A percentile compares a stretch with the other conserved stretches of the same genome.
Conservation (phyloP, 305 asterid species). For the Solanum hybrid region DNA sequence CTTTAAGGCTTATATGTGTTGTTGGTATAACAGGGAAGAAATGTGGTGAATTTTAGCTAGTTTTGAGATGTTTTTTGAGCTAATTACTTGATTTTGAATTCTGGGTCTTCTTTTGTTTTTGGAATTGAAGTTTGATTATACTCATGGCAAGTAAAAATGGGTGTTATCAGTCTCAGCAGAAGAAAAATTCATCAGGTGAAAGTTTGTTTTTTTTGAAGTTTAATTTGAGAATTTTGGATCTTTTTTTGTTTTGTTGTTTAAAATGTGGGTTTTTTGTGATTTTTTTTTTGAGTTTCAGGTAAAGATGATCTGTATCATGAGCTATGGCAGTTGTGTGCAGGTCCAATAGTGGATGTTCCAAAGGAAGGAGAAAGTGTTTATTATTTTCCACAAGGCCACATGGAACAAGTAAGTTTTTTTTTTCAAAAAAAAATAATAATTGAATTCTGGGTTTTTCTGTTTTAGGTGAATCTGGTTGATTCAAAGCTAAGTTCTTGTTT, state of each 20-base stretch:
- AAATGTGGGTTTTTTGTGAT: neutral
- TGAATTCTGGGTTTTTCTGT: neutral
- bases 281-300: conserved; percentile 32
- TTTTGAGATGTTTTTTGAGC: conserved; percentile 10
- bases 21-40: neutral
- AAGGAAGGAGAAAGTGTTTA: conserved; percentile 52
- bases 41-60: conserved; percentile 17
- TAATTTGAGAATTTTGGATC: neutral
- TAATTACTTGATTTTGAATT: conserved; percentile 18
- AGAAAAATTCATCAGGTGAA: conserved; percentile 27
- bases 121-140: conserved; percentile 9
- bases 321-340: conserved; percentile 96
- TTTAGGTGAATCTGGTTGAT: neutral
- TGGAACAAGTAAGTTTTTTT: conserved; percentile 68
- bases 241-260: neutral
- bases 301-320: conserved; percentile 52
- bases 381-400: conserved; percentile 89
- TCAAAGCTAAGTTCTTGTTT: conserved; percentile 21
- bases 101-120: conserved; percentile 3
- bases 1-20: neutral
- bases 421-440: neutral
- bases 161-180: conserved; percentile 43
- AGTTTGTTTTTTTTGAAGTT: conserved; percentile 23
- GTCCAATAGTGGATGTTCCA: conserved; percentile 85
- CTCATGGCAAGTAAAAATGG: conserved; percentile 43